A percentile compares a stretch with the other conserved stretches of the same genome.
Conservation (phyloP, 1,139 yeast species). For the Geotrichum histeridarum region DNA sequence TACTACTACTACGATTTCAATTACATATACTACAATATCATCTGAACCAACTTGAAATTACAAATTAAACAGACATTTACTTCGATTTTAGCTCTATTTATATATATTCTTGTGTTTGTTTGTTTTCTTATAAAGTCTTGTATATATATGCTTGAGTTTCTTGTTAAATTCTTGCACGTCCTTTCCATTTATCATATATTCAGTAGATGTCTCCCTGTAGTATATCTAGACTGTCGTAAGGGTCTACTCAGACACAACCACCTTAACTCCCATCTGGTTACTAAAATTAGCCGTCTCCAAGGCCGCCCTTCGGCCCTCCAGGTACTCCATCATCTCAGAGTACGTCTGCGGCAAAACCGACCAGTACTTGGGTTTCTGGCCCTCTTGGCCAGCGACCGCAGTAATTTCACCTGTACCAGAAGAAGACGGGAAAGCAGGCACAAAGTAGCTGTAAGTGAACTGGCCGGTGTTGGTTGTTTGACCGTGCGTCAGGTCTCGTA, state of each 20-base stretch:
- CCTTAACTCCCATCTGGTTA: constrained; percentile 16
- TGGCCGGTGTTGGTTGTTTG: constrained; percentile 71
- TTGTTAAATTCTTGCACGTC: too few relatives aligned
- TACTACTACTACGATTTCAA: too few relatives aligned
- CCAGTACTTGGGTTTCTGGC: constrained; percentile 41
- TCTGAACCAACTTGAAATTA: too few relatives aligned
- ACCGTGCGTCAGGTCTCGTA: constrained; percentile 59
- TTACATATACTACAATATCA: too few relatives aligned
- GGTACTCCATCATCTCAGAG: constrained; percentile 85
- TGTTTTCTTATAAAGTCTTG: too few relatives aligned
- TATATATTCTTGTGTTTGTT: too few relatives aligned
- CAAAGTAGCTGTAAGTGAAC: constrained; percentile 82
- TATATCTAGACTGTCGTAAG: too few relatives aligned
- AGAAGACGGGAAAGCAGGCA: constrained; percentile 47
- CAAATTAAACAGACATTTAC: too few relatives aligned
- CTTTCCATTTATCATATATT: too few relatives aligned
- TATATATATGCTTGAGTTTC: too few relatives aligned
- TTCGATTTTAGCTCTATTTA: too few relatives aligned
- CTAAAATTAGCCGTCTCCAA: constrained; percentile 64
- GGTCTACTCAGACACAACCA: constrained; percentile 19
- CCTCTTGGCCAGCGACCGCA: constrained; percentile 30
- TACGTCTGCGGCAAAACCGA: constrained; percentile 84
- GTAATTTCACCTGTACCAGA: constrained; percentile 22
- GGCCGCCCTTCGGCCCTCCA: constrained; percentile 88
- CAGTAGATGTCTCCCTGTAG: too few relatives aligned